These are phyloP conservation scores for Blastocrithidia nonstop DNA, from an alignment of 208 protist genomes.

Conservation along the genomic window DNA sequence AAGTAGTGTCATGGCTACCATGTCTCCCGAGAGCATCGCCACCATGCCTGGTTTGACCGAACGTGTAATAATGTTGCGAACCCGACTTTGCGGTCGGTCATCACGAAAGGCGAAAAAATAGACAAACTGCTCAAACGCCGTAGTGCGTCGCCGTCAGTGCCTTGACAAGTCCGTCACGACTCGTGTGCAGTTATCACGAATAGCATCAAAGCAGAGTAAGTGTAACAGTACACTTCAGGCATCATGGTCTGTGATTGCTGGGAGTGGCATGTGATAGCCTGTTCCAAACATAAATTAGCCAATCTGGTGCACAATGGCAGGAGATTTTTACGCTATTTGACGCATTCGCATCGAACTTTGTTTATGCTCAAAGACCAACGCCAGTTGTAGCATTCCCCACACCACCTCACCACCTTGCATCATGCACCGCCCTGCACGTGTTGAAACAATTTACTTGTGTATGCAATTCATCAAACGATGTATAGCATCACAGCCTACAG, in stretches of 20 bases:
- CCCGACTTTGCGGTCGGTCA: constrained; percentile 17
- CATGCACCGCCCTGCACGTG: constrained; percentile 22
- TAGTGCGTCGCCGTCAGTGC: constrained; percentile 59
- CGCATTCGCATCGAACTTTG: constrained; percentile 69
- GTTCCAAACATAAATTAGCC: constrained; percentile 62
- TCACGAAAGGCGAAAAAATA: constrained; percentile 71
- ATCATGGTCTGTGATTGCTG: constrained; percentile 54
- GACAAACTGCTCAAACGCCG: constrained; percentile 81
- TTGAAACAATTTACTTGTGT: constrained; percentile 16
- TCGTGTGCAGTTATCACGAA: constrained; percentile 73
- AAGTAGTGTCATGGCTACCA: constrained; percentile 51
- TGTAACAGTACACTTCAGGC: constrained; percentile 48
- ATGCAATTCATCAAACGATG: constrained; percentile 12
- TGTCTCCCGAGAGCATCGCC: constrained; percentile 58
- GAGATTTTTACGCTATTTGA: constrained; percentile 45
- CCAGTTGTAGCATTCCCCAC: constrained; percentile 35
- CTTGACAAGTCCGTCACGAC: constrained; percentile 78
- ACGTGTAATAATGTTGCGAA: constrained; percentile 68
- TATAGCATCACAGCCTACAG: constrained; percentile 19
- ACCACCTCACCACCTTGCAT: constrained; percentile 59
- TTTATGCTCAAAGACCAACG: constrained; percentile 63
- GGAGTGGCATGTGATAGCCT: constrained; percentile 62
- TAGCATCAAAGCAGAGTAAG: constrained; percentile 66
- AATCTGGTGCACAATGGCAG: constrained; percentile 26
- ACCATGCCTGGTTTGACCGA: constrained; percentile 72